Evolutionary conservation across 2,329 filamentous ascomycete genomes (phyloP).

Genomic region (Alternaria sp.): DNA sequence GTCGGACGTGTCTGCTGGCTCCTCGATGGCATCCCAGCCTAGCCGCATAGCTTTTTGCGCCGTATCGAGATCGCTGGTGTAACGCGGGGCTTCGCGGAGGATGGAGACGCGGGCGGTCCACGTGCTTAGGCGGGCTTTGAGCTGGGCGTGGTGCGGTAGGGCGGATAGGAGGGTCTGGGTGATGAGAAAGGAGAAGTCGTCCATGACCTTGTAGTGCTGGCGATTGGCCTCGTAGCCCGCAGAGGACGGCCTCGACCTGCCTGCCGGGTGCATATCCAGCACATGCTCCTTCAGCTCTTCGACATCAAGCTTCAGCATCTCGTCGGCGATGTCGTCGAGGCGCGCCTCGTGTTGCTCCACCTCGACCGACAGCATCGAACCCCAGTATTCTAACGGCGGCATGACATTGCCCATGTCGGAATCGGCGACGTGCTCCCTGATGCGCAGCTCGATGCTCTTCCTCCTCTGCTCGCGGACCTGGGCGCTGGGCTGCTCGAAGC

Average conservation of each 20-base stretch:
- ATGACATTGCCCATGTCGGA: slow-evolving; percentile 28
- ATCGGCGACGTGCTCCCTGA: slow-evolving; percentile 37
- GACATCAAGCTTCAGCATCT: slow-evolving; percentile 73
- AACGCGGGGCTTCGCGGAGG: slow-evolving; percentile 72
- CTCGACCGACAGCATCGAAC: slow-evolving; percentile 70
- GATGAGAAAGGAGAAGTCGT: slow-evolving; percentile 87
- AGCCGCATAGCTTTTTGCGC: slow-evolving; percentile 69
- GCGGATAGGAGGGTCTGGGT: slow-evolving; percentile 91
- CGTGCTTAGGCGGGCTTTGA: slow-evolving; percentile 73
- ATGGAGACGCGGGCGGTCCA: slow-evolving; percentile 82
- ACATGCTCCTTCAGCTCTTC: slow-evolving; percentile 92
- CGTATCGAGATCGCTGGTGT: slow-evolving; percentile 68
- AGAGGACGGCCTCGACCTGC: slow-evolving; percentile 54
- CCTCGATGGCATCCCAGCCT: slow-evolving; percentile 69
- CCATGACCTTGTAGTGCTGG: slow-evolving; percentile 71
- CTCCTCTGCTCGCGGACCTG: slow-evolving; percentile 33
- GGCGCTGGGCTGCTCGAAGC: slow-evolving; percentile 51
- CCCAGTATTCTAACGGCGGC: slow-evolving; percentile 63
- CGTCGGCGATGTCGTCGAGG: slow-evolving; percentile 73
- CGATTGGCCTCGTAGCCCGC: slow-evolving; percentile 41
- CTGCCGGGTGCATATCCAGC: slow-evolving; percentile 73
- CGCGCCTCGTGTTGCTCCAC: slow-evolving; percentile 74
- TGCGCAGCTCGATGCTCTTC: slow-evolving; percentile 40
- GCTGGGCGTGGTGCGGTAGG: slow-evolving; percentile 77
- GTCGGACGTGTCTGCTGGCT: slow-evolving; percentile 40